phyloP scores from a whole-genome alignment of 148 eudicot genomes.

The Rhododendron molle region DNA sequence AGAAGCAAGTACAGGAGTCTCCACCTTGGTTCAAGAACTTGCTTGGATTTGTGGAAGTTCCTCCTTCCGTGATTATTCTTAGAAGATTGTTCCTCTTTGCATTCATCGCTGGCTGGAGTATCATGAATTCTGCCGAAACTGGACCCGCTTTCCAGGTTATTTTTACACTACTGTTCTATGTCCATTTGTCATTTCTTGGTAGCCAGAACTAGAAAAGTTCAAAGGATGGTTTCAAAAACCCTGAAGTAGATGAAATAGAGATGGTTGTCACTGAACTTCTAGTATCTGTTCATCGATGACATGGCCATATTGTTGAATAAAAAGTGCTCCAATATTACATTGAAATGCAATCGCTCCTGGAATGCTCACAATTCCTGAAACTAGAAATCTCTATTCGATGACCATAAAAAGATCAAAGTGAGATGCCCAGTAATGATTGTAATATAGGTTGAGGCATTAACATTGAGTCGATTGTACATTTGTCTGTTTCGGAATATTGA shows the following conservation, averaged over 20 bases:
- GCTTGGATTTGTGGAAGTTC: slow-evolving; percentile 80
- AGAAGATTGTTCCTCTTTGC: slow-evolving; percentile 84
- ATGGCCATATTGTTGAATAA: background rate
- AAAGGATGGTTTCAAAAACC: background rate
- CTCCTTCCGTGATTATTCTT: slow-evolving; percentile 61
- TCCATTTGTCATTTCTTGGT: background rate
- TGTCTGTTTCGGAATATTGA: background rate
- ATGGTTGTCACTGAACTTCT: slow-evolving; percentile 6
- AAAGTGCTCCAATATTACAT: background rate
- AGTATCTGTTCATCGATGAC: background rate
- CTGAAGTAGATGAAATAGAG: background rate
- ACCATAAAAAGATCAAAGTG: background rate
- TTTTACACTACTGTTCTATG: background rate
- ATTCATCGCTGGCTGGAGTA: slow-evolving; percentile 94
- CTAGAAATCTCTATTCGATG: background rate
- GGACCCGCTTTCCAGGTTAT: slow-evolving; percentile 99
- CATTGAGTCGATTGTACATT: background rate
- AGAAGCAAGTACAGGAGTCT: slow-evolving; percentile 89
- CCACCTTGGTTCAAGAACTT: slow-evolving; percentile 92
- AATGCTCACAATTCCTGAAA: background rate
- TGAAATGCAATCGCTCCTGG: background rate
- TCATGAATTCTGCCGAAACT: slow-evolving; percentile 82
- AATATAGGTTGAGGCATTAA: background rate
- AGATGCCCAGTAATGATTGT: background rate
- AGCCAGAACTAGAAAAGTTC: background rate